Evolutionary conservation across 805 yeast species (phyloP), one percentile per base, ranked within the genome.

Genomic region (Sungouiozyma intestinalis): DNA sequence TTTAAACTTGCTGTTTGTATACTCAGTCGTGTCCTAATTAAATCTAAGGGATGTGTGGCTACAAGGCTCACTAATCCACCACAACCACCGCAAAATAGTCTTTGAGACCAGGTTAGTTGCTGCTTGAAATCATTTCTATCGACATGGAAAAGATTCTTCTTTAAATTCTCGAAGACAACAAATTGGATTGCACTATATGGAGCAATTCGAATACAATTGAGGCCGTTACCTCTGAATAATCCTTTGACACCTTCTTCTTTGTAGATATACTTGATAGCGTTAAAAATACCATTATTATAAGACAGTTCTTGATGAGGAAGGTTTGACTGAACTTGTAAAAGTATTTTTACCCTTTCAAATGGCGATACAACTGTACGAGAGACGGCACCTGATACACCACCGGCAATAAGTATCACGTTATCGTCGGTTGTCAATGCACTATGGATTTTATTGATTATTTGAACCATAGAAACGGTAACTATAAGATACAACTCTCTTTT

Each of bases 101-200:
- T 72, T 48, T 82, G 79, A 33, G 40, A 35, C 31, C 38, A 40
- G 7, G 38, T 42, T 21, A 47, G 31, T 33, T 44, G 47, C 21
- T 36, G 44, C 20, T 17, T 18, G 11, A 15, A 33, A 18, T 57
- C 50, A 3, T 44, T 51, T 18, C 55, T 57, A 42, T 57, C 59
- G 3, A 58, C 53, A 29, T 58, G 54, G 41, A 62, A 54, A 9
- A 74, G 48, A 29, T 64, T 45, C 29, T 52, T 65, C 56, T 79
- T 83, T 51, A 73, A 64, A 51, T 60, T 69, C 51, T 90, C 90
- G 60, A 83, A 90, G 6, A 83, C 86, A 21, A 86, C 75, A 65
- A 85, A 90, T 64, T 90, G 98, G 13, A 87, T 94, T 0, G 97
- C 97, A 45, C 90, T 79, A 57, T 90, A 90, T 1, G 98, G 98